Evolutionary conservation across 768 basidiomycete genomes (phyloP).

Genomic region (Leucosporidium yakuticum): DNA sequence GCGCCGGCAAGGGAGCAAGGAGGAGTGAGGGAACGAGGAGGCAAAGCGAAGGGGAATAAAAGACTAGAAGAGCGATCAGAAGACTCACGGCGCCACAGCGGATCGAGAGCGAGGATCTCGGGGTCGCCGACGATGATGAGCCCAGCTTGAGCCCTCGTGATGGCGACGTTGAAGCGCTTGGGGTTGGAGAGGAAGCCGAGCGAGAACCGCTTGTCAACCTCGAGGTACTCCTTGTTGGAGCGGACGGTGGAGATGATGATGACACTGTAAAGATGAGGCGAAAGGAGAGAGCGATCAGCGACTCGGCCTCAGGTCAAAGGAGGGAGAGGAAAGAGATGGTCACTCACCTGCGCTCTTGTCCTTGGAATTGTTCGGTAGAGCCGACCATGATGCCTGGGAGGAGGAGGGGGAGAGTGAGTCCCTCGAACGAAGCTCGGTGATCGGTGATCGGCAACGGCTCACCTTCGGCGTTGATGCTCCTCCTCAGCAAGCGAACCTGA

Average conservation of each 20-base stretch:
- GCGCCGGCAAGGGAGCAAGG: too few relatives aligned
- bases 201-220: conserved; percentile 37
- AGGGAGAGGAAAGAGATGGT: too few relatives aligned
- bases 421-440: too few relatives aligned
- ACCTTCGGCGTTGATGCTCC: background rate
- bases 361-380: conserved; percentile 31
- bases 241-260: conserved; percentile 38
- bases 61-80: too few relatives aligned
- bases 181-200: conserved; percentile 42
- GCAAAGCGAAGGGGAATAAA: too few relatives aligned
- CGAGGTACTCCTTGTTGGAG: conserved; percentile 38
- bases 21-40: too few relatives aligned
- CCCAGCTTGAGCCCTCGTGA: conserved; percentile 44
- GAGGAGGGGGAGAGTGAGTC: too few relatives aligned
- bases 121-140: conserved; percentile 43
- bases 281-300: too few relatives aligned
- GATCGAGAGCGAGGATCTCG: conserved; percentile 38
- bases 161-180: conserved; percentile 45
- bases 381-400: conserved; percentile 6
- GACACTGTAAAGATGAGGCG: conserved; percentile 1
- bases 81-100: conserved; percentile 38
- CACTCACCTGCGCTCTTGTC: conserved; percentile 14
- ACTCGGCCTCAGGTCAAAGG: too few relatives aligned
- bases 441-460: too few relatives aligned
- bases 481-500: conserved; percentile 10